Base-by-base conservation (phyloP, 371 early-diverging fungal genomes). In the Mucor irregularis region DNA sequence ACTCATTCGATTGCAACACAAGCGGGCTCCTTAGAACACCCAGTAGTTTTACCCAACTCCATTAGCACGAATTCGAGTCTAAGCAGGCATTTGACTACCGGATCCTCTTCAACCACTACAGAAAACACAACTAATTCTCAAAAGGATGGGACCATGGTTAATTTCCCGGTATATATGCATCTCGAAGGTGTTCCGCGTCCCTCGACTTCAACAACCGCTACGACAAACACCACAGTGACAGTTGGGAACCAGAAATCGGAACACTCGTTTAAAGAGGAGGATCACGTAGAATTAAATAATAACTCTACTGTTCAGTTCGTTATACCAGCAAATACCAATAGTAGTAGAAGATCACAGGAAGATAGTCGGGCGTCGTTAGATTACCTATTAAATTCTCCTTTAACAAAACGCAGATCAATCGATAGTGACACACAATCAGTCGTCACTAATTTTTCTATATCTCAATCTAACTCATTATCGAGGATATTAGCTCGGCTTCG, bases 381-480 rank as follows among this genome's bases (percentile, higher is more conserved):
- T n/a, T 49, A 67, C 37, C 56, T 73, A 10, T 30, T 61, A 2
- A 13, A 14, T 42, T 50, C 71, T 9, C 80, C 78, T 0, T 44
- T 76, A 13, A 65, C 49, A 6, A 73, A 76, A 24, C 39, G 80
- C n/a, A 53, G 65, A 13, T 82, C 79, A 2, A 62, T 64, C 14
- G 78, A 78, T 38, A 82, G 78, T 39, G 84, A 85, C 46, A 59
- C 81, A 2, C 74, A 80, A 33, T 84, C 85, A 0, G 64, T 84
- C 11, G 66, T 67, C 7, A 83, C 83, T 17, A 82, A 74, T 47
- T 75, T 84, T 61, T 67, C 77, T 25, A 67, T 80, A 45, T 68
- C 80, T 43, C 82, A 82, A 35, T 75, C 81, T 10, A 83, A 85
- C 54, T 87, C 87, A 2, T 51, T 84, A 8, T 75, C 78, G 11